Percentiles rank a stretch among this genome's conserved stretches.
These are phyloP conservation scores for Dothistroma pini DNA, from an alignment of 2,329 filamentous ascomycete genomes.

Conservation along the genomic window DNA sequence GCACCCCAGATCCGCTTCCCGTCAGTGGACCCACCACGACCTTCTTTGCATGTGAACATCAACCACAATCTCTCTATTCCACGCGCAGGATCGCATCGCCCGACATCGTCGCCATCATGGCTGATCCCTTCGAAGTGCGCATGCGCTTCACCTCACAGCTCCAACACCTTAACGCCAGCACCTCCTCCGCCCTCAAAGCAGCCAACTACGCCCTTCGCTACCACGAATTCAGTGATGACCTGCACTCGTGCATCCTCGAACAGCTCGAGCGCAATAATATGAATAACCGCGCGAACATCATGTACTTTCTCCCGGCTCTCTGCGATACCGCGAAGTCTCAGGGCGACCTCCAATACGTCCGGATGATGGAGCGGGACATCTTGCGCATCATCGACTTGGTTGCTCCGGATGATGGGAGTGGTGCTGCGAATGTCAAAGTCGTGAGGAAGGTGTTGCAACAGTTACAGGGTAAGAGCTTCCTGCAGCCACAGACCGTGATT, in stretches of 20 bases:
- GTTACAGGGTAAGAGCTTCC: slow-evolving; percentile 63
- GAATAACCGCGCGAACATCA: slow-evolving; percentile 97
- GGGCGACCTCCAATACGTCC: slow-evolving; percentile 74
- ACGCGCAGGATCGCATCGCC: neutral
- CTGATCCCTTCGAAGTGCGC: slow-evolving; percentile 94
- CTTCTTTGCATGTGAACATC: neutral
- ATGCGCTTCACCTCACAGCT: slow-evolving; percentile 93
- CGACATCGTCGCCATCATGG: slow-evolving; percentile 47
- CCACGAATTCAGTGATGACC: slow-evolving; percentile 90
- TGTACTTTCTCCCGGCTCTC: slow-evolving; percentile 97
- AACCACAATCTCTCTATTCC: neutral
- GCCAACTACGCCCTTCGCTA: slow-evolving; percentile 94
- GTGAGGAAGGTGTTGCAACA: slow-evolving; percentile 60
- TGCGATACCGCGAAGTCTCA: slow-evolving; percentile 79
- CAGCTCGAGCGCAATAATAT: slow-evolving; percentile 91
- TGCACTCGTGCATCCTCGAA: slow-evolving; percentile 96
- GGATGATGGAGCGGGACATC: slow-evolving; percentile 94
- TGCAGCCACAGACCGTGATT: slow-evolving; percentile 68
- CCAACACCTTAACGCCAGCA: slow-evolving; percentile 84
- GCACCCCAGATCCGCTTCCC: neutral
- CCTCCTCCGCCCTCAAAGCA: slow-evolving; percentile 84
- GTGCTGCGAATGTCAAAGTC: slow-evolving; percentile 90
- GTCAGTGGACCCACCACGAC: neutral
- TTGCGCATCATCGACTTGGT: slow-evolving; percentile 88
- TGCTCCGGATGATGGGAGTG: slow-evolving; percentile 78